phyloP scores from a whole-genome alignment of 345 rosid species.

The Populus davidiana region DNA sequence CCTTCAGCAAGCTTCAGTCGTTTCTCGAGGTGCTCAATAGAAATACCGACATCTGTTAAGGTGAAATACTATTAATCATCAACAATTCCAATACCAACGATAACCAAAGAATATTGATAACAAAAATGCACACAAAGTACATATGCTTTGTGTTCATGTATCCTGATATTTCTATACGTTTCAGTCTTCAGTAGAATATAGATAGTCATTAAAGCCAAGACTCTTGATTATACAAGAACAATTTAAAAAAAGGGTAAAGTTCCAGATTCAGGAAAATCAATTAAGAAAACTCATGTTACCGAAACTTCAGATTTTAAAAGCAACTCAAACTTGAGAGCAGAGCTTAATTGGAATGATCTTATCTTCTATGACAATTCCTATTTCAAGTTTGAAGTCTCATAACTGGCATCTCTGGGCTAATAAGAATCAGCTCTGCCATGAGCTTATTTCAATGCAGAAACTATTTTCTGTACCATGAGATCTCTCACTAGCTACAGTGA shows the following conservation, averaged over 20 bases:
- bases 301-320: background rate
- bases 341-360: background rate
- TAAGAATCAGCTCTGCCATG: background rate
- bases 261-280: background rate
- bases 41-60: constrained; percentile 43
- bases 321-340: background rate
- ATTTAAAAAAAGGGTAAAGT: background rate
- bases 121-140: background rate
- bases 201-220: background rate
- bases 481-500: background rate
- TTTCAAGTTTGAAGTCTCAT: background rate
- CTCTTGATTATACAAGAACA: background rate
- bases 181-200: background rate
- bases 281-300: background rate
- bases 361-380: background rate
- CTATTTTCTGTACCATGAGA: background rate
- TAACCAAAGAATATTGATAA: background rate
- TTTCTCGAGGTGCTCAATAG: constrained; percentile 46
- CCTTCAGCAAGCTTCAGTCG: constrained; percentile 72
- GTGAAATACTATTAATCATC: constrained; percentile 10
- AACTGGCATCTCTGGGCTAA: background rate
- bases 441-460: background rate
- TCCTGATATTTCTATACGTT: background rate
- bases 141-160: background rate
- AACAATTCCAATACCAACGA: constrained; percentile 2